Evolutionary conservation across 306 rosid species (phyloP).

Genomic region (Cicer judaicum): DNA sequence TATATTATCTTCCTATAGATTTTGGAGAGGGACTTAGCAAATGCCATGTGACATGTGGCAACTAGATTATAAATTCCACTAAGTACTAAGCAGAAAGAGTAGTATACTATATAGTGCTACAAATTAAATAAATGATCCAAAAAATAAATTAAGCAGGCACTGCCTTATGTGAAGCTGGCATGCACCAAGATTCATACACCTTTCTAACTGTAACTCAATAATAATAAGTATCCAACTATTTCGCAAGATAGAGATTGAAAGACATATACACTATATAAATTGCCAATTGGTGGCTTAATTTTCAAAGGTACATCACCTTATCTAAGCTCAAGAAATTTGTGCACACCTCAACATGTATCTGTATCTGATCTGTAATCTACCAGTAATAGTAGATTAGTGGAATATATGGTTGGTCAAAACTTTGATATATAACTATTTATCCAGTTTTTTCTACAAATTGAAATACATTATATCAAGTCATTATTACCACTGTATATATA

Average conservation of each 20-base stretch:
- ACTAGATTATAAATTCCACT: background rate
- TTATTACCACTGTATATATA: too few species aligned
- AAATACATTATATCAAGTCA: too few species aligned
- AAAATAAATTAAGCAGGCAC: constrained; percentile 23
- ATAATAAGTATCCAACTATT: background rate
- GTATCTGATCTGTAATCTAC: constrained; percentile 3
- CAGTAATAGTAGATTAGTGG: background rate
- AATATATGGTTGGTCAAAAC: constrained; percentile 7
- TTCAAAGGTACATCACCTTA: constrained; percentile 8
- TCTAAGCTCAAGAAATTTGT: constrained; percentile 2
- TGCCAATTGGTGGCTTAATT: background rate
- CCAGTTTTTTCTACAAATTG: background rate
- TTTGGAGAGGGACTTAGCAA: background rate
- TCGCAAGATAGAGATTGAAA: constrained; percentile 34
- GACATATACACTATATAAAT: background rate
- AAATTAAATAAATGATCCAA: background rate
- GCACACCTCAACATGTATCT: constrained; percentile 10
- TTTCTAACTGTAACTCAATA: constrained; percentile 43
- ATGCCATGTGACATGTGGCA: background rate
- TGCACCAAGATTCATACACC: constrained; percentile 38
- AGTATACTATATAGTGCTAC: background rate
- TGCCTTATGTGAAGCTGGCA: constrained; percentile 43
- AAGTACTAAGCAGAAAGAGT: background rate
- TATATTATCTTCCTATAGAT: too few species aligned
- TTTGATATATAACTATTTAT: background rate